Percentiles rank a stretch among this genome's conserved stretches.
phyloP scores from a whole-genome alignment of 2,329 filamentous ascomycete genomes.

The Colletotrichum higginsianum region DNA sequence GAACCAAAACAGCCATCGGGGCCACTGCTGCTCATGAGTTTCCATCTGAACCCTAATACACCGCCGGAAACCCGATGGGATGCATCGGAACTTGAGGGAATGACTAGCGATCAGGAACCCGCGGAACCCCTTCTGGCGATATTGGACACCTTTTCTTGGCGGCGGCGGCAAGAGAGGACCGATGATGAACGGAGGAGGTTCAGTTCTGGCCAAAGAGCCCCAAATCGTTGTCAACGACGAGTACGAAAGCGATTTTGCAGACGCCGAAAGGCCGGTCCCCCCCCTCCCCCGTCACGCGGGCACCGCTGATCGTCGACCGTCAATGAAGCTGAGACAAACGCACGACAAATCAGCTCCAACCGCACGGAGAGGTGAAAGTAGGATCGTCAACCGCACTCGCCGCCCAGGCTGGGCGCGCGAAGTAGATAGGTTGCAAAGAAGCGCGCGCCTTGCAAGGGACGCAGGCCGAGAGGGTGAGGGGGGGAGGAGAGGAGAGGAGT shows the following conservation, averaged over 20 bases:
- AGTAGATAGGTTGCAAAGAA: too few relatives aligned
- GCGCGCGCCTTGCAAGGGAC: neutral
- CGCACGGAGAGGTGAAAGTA: constrained; percentile 3
- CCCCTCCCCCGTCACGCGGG: neutral
- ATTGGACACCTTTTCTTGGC: neutral
- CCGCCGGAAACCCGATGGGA: too few relatives aligned
- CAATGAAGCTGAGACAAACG: constrained; percentile 13
- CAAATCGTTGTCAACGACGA: neutral
- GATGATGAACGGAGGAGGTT: too few relatives aligned
- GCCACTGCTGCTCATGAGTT: neutral
- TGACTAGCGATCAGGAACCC: too few relatives aligned
- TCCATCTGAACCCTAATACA: neutral
- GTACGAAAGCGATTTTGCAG: neutral
- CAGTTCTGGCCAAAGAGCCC: too few relatives aligned
- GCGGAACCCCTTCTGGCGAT: too few relatives aligned
- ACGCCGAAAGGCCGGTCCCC: neutral
- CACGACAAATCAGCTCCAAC: neutral
- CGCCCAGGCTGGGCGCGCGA: neutral
- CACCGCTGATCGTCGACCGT: neutral
- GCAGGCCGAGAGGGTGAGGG: neutral
- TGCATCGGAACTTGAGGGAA: too few relatives aligned
- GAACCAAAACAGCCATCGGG: neutral
- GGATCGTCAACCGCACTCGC: neutral
- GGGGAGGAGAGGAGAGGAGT: neutral
- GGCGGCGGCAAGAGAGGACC: neutral